Conservation (phyloP, 139 green algal species). For the Chlorella sp. region DNA sequence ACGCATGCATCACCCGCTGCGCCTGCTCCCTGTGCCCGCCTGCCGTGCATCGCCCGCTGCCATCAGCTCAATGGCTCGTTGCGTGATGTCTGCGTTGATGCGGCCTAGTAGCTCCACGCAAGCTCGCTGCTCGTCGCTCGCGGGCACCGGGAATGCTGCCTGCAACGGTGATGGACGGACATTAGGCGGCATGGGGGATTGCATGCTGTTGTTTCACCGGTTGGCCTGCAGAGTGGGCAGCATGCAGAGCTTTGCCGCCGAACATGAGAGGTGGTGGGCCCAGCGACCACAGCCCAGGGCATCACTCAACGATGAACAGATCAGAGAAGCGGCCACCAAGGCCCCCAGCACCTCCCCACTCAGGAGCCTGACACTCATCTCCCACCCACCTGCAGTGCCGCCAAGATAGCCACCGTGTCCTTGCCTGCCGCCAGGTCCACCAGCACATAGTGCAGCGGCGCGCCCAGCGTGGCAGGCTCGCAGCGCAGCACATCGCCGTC, state of each 20-base stretch:
- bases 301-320: too few species aligned
- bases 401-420: slow-evolving; percentile 77
- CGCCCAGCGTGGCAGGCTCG: slow-evolving; percentile 29
- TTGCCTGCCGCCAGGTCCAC: slow-evolving; percentile 64
- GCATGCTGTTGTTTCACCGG: too few species aligned
- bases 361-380: not conserved
- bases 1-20: not conserved
- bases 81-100: slow-evolving; percentile 51
- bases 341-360: not conserved
- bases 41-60: slow-evolving; percentile 45
- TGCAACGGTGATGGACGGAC: not conserved
- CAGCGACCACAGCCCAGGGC: too few species aligned
- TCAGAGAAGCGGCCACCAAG: too few species aligned
- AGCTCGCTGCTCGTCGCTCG: slow-evolving; percentile 24
- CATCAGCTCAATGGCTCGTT: slow-evolving; percentile 56
- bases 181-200: not conserved
- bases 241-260: not conserved
- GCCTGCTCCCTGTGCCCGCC: slow-evolving; percentile 27
- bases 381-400: slow-evolving; percentile 56
- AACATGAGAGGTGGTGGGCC: not conserved
- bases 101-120: slow-evolving; percentile 67
- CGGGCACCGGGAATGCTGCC: slow-evolving; percentile 55
- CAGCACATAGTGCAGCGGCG: slow-evolving; percentile 54
- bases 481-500: slow-evolving; percentile 65
- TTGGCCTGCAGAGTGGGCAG: not conserved